Evolutionary conservation across 768 basidiomycete genomes (phyloP), one percentile per base, ranked within the genome.

Genomic region (Rubroboletus pulcherrimus): DNA sequence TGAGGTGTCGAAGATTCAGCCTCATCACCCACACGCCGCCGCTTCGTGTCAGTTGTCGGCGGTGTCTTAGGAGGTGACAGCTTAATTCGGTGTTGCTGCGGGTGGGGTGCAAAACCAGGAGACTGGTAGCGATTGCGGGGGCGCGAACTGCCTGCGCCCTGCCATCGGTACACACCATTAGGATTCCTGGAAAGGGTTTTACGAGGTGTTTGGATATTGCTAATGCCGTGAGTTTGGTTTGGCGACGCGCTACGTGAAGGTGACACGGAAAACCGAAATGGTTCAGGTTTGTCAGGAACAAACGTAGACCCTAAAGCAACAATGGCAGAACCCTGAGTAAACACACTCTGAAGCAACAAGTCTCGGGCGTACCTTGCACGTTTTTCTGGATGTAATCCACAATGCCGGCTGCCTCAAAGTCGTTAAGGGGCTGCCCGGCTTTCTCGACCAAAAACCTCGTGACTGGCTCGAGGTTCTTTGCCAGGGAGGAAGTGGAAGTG

Each of bases 91-190:
- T 79, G 68, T 34, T 78, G 74, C 42, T 77, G 63, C 17, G 80
- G 71, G 12, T 82, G 75, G 21, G 84, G 75, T 5, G 84, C 82
- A 64, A 91, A 90, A 5, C 84, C 85, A 44, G 89, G 87, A 9
- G 88, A 89, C 49, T 81, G 79, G 65, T 83, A 88, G 41, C 87
- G 84, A 67, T 88, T 90, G 45, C 81, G 80, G 19, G 77, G 73
- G 62, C 79, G 84, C 12, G 89, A 83, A 61, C 86, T 89, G 41
- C 89, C 88, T 33, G 76, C 85, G n/a, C 89, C 90, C 60, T 84
- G 80, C 85, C 86, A 90, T 46, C 78, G 77, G 69, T 87, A 87
- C 34, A 73, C 65, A 21, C 89, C 89, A 65, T 91, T 92, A 0
- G 89, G 89, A 63, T 92, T 92, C 65, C 74, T 81, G 21, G 77